Conservation (phyloP, 768 basidiomycete species). For the Naganishia antarctica region DNA sequence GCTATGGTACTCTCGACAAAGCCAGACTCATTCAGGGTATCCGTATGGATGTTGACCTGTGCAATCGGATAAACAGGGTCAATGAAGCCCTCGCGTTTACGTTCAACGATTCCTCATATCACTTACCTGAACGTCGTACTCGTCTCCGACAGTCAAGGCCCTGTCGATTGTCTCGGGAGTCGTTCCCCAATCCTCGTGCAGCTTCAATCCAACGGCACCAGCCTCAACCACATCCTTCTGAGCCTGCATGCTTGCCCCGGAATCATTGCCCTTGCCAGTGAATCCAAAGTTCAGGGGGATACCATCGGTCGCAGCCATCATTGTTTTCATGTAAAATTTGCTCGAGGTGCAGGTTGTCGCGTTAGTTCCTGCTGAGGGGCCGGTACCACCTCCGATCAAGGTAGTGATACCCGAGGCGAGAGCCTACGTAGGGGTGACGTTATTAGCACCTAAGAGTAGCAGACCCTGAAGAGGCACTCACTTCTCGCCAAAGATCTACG, state of each 20-base stretch:
- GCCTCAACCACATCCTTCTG: constrained; percentile 76
- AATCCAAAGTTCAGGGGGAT: constrained; percentile 88
- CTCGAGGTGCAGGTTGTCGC: constrained; percentile 94
- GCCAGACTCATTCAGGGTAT: constrained; percentile 94
- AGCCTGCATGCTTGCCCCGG: constrained; percentile 57
- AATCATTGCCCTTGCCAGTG: constrained; percentile 95
- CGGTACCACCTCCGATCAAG: constrained; percentile 93
- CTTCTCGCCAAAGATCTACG: constrained; percentile 84
- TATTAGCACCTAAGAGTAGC: constrained; percentile 22
- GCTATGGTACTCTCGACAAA: constrained; percentile 92
- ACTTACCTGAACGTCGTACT: constrained; percentile 85
- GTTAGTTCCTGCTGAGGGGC: constrained; percentile 79
- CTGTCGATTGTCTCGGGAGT: constrained; percentile 76
- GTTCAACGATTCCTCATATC: neutral
- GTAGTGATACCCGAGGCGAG: constrained; percentile 70
- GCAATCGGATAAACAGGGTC: neutral
- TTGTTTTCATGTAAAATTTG: constrained; percentile 79
- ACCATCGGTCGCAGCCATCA: constrained; percentile 86
- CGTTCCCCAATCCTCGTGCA: constrained; percentile 96
- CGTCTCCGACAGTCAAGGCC: constrained; percentile 73
- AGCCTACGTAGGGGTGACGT: constrained; percentile 31
- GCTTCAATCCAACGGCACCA: constrained; percentile 82
- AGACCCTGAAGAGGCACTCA: constrained; percentile 40
- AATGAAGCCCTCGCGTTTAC: neutral
- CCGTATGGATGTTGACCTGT: constrained; percentile 89